A percentile compares a stretch with the other conserved stretches of the same genome.
These are phyloP conservation scores for Acanthochlamys bracteata DNA, from an alignment of 106 monocot species.

Conservation along the genomic window DNA sequence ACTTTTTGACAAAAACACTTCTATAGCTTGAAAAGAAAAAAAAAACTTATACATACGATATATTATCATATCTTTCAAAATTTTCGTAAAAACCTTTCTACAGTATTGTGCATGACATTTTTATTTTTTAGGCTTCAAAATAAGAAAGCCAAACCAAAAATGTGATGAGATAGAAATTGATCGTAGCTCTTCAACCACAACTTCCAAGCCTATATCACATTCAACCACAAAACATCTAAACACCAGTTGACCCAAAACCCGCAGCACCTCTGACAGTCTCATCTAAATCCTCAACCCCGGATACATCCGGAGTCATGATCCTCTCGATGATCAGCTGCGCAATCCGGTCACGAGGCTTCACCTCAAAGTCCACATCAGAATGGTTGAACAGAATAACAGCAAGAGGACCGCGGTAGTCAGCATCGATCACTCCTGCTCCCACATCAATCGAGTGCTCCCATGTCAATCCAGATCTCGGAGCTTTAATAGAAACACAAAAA, in stretches of 20 bases:
- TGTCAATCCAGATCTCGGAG: slow-evolving; percentile 73
- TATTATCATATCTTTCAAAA: too few relatives aligned
- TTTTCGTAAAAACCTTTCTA: too few relatives aligned
- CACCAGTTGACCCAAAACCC: slow-evolving; percentile 82
- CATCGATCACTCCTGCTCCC: slow-evolving; percentile 82
- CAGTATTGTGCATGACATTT: too few relatives aligned
- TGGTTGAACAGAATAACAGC: slow-evolving; percentile 76
- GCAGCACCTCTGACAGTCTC: slow-evolving; percentile 46
- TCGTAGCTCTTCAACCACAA: too few relatives aligned
- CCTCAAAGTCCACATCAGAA: slow-evolving; percentile 62
- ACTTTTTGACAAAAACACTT: too few relatives aligned
- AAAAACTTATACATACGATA: too few relatives aligned
- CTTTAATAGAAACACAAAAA: slow-evolving; percentile 17
- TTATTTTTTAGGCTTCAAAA: too few relatives aligned
- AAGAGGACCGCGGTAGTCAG: slow-evolving; percentile 71
- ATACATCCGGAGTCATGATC: slow-evolving; percentile 61
- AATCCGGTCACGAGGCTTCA: slow-evolving; percentile 60
- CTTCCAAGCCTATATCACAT: neutral
- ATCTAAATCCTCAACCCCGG: slow-evolving; percentile 57
- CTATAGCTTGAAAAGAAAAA: too few relatives aligned
- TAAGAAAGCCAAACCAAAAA: too few relatives aligned
- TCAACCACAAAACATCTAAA: slow-evolving; percentile 16
- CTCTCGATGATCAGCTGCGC: slow-evolving; percentile 76
- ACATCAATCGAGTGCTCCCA: slow-evolving; percentile 91
- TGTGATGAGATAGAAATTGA: too few relatives aligned